Conservation (phyloP, 2,329 filamentous ascomycete species). For the Cladosporium sp. region DNA sequence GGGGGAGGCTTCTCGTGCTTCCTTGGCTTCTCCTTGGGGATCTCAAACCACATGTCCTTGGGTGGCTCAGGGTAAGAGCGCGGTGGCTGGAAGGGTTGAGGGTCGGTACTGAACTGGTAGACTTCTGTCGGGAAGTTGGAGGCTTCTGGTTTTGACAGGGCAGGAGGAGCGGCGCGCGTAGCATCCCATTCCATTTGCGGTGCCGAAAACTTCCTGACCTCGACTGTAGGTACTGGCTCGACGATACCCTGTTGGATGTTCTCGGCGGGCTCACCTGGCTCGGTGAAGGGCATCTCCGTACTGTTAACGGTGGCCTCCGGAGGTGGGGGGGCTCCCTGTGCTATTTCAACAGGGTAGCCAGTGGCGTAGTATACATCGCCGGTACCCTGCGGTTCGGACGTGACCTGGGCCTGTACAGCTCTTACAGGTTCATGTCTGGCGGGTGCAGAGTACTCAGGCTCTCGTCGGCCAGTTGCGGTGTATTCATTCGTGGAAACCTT, state of each 20-base stretch:
- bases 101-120: slow-evolving; percentile 82
- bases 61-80: slow-evolving; percentile 78
- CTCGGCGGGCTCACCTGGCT: slow-evolving; percentile 47
- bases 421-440: slow-evolving; percentile 23
- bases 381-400: slow-evolving; percentile 1
- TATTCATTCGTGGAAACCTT: slow-evolving; percentile 42
- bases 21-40: slow-evolving; percentile 62
- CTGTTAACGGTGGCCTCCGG: slow-evolving; percentile 38
- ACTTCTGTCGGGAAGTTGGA: slow-evolving; percentile 75
- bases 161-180: slow-evolving; percentile 59
- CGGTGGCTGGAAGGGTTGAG: slow-evolving; percentile 74
- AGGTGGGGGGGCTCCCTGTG: slow-evolving; percentile 29
- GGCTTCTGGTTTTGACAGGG: slow-evolving; percentile 78
- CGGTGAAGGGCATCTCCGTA: slow-evolving; percentile 47
- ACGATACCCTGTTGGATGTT: slow-evolving; percentile 46
- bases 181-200: slow-evolving; percentile 65
- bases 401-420: slow-evolving; percentile 22
- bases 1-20: slow-evolving; percentile 63
- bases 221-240: slow-evolving; percentile 47
- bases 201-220: slow-evolving; percentile 58
- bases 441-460: slow-evolving; percentile 22
- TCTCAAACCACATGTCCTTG: slow-evolving; percentile 83
- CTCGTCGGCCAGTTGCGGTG: slow-evolving; percentile 23
- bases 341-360: slow-evolving; percentile 31
- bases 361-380: slow-evolving; percentile 26